These are phyloP conservation scores for Cymbidium sinense DNA, from an alignment of 106 monocot genomes.

Conservation along the genomic window DNA sequence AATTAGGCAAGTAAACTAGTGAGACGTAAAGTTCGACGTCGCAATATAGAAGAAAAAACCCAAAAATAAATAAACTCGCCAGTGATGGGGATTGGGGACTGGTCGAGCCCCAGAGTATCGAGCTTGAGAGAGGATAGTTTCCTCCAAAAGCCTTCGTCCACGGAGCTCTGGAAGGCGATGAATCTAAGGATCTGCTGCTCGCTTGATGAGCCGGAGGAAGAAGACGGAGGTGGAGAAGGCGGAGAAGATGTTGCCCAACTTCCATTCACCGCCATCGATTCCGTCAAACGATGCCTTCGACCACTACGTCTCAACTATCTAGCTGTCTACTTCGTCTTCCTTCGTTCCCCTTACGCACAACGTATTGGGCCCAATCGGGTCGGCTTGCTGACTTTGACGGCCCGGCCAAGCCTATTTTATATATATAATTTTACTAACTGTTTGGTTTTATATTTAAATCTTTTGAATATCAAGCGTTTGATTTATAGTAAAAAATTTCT, in stretches of 20 bases:
- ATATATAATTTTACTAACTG: too few species aligned
- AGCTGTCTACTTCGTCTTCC: not conserved
- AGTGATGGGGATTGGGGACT: slow-evolving; percentile 65
- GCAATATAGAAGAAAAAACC: not conserved
- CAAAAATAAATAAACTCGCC: slow-evolving; percentile 14
- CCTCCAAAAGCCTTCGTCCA: slow-evolving; percentile 83
- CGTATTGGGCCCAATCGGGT: too few species aligned
- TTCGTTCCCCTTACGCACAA: too few species aligned
- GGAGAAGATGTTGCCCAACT: not conserved
- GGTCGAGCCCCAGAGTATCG: slow-evolving; percentile 68
- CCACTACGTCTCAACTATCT: not conserved
- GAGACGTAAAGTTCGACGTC: not conserved
- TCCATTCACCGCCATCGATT: not conserved
- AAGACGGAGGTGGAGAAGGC: not conserved
- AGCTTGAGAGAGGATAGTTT: slow-evolving; percentile 75
- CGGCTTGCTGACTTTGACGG: too few species aligned
- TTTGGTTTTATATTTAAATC: too few species aligned
- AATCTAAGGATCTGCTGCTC: slow-evolving; percentile 36
- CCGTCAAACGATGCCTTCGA: not conserved
- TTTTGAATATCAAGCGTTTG: too few species aligned
- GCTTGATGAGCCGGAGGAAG: slow-evolving; percentile 1
- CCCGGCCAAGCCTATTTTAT: too few species aligned
- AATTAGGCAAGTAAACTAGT: not conserved
- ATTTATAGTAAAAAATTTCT: too few species aligned
- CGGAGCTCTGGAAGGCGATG: slow-evolving; percentile 49